Conservation (phyloP, 176 grass and related monocot species). For the Juncus effusus region DNA sequence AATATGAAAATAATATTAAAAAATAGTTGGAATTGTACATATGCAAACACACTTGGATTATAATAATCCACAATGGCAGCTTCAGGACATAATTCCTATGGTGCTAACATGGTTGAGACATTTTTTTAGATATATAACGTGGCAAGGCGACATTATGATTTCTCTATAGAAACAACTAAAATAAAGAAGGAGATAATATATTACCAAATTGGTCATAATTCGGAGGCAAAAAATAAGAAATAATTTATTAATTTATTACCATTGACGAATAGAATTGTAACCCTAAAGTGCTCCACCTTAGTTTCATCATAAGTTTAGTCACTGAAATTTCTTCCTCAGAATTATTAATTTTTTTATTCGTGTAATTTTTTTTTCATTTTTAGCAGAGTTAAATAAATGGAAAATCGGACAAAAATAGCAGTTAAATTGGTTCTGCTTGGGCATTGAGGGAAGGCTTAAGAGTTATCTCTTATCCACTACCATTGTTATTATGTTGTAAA, state of each 20-base stretch:
- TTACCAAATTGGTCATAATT: too few relatives aligned
- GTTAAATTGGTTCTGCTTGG: conserved; percentile 85
- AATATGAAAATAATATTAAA: not conserved
- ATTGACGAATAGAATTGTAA: conserved; percentile 93
- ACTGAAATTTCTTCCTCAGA: conserved; percentile 29
- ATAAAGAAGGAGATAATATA: not conserved
- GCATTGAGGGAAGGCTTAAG: conserved; percentile 68
- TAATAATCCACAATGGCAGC: conserved; percentile 91
- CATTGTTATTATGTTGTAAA: conserved; percentile 62
- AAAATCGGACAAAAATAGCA: conserved; percentile 56
- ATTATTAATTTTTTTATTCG: conserved; percentile 29
- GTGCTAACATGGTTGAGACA: conserved; percentile 66
- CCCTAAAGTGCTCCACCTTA: conserved; percentile 85
- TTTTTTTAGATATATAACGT: conserved; percentile 60
- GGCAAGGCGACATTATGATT: conserved; percentile 81
- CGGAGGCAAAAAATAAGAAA: not conserved
- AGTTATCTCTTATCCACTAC: conserved; percentile 74
- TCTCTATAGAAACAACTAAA: conserved; percentile 39
- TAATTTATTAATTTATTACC: conserved; percentile 26
- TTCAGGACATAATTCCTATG: conserved; percentile 65
- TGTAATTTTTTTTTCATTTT: conserved; percentile 50
- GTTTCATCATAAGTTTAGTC: conserved; percentile 57
- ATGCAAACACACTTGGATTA: conserved; percentile 53
- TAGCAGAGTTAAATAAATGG: conserved; percentile 48
- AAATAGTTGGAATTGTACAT: too few relatives aligned